These are phyloP conservation scores for Nakaseomyces nivariensis DNA, from an alignment of 1,139 yeast species.

Conservation along the genomic window DNA sequence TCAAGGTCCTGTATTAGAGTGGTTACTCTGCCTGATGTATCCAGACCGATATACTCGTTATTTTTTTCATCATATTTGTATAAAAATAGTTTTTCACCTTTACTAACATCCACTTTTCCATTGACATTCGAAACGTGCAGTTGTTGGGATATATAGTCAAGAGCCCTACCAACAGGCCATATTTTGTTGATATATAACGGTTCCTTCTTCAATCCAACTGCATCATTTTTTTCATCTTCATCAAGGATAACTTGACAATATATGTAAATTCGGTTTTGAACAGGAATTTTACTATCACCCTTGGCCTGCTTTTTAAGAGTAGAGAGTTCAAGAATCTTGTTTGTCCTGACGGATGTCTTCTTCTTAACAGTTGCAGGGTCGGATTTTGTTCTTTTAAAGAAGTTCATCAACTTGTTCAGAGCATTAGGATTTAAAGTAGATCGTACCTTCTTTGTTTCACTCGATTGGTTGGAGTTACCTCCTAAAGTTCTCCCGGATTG, in stretches of 20 bases:
- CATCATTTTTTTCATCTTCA: conserved; percentile 25
- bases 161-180: conserved; percentile 71
- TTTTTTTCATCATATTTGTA: conserved; percentile 24
- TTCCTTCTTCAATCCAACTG: conserved; percentile 20
- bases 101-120: conserved; percentile 31
- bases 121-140: conserved; percentile 47
- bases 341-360: conserved; percentile 15
- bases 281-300: conserved; percentile 56
- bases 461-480: background rate
- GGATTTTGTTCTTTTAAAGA: conserved; percentile 1
- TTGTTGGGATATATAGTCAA: conserved; percentile 55
- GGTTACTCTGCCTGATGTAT: conserved; percentile 37
- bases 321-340: conserved; percentile 33
- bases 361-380: conserved; percentile 9
- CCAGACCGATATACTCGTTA: conserved; percentile 29
- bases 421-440: conserved; percentile 32
- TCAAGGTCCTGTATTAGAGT: conserved; percentile 42
- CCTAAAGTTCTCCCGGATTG: conserved; percentile 2
- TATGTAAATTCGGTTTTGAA: conserved; percentile 50
- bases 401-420: conserved; percentile 34
- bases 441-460: conserved; percentile 6
- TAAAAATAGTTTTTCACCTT: conserved; percentile 25
- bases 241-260: conserved; percentile 44
- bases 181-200: conserved; percentile 25
- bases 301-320: conserved; percentile 45